Base-by-base conservation (phyloP, 306 rosid species). In the Mucuna pruriens region DNA sequence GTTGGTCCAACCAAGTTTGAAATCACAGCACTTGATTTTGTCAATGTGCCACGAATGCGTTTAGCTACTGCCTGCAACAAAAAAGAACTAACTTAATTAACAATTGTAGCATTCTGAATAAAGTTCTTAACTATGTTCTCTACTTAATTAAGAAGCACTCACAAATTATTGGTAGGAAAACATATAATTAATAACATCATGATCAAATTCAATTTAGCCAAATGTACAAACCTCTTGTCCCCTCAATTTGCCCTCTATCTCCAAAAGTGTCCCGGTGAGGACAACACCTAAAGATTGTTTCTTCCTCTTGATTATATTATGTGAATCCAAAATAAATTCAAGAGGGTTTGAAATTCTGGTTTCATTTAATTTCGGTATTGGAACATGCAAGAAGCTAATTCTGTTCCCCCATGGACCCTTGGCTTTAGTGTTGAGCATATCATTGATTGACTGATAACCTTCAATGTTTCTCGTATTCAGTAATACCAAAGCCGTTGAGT, bases 401-500 rank as follows among this genome's bases (percentile, higher is more conserved):
- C 48, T 81, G 67, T 92, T 92, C 29, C 94, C 97, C 94, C 91
- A 90, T 25, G 84, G 83, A 54, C 84, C 82, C 57, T 75, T 64
- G 7, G 89, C 46, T 34, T 86, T 75, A 15, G 87, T 76, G 26
- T 85, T 80, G 0, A 83, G 68, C 94, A 90, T 90, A 0, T 88
- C 92, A 79, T 86, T 33, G 1, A 84, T 44, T 26, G 92, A 90
- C 17, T 78, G 84, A 69, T 92, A 92, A 7, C 82, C 89, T 17
- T 83, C 82, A 48, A 70, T 19, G 67, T 40, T 87, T 76, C 97
- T 87, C 3, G 94, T 92, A 44, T 92, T 92, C 2, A 92, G 74
- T 57, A 90, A 42, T 16, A 88, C 89, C 76, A 92, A 62, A 17
- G 92, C 89, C 0, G 91, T 84, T 23, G 88, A 87, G 5, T 83